Conservation (phyloP, 78 protist species). For the Bigelowiella natans region DNA sequence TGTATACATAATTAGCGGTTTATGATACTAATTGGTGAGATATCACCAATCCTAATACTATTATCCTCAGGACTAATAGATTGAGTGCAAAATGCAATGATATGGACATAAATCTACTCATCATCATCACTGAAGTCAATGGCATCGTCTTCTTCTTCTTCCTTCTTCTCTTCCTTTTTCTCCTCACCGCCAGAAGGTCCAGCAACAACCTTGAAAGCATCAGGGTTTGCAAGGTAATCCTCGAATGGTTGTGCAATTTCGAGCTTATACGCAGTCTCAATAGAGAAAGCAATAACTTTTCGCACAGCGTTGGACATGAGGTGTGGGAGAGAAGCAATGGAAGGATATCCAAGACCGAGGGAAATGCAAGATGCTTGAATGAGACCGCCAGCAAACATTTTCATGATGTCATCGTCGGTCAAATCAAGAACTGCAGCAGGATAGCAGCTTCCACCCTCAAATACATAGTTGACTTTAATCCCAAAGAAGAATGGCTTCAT, state of each 20-base stretch:
- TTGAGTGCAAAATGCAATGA: too few relatives aligned
- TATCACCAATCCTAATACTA: too few relatives aligned
- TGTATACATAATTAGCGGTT: too few relatives aligned
- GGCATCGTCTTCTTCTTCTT: too few relatives aligned
- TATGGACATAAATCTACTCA: too few relatives aligned
- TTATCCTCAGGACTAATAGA: too few relatives aligned
- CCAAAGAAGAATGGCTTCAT: conserved; percentile 95
- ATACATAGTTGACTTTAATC: conserved; percentile 53
- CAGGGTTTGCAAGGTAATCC: neutral
- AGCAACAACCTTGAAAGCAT: neutral
- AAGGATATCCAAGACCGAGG: conserved; percentile 75
- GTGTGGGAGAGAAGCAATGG: conserved; percentile 87
- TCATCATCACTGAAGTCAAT: too few relatives aligned
- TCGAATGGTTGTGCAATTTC: neutral
- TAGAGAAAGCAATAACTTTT: conserved; percentile 80
- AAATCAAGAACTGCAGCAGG: conserved; percentile 73
- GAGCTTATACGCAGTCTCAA: neutral
- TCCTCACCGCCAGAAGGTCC: neutral
- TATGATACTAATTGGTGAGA: too few relatives aligned
- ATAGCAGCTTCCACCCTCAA: conserved; percentile 83
- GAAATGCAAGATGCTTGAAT: conserved; percentile 78
- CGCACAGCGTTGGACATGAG: conserved; percentile 76
- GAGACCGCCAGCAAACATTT: conserved; percentile 49
- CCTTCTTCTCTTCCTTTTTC: neutral
- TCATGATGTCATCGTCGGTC: conserved; percentile 63